Conservation (phyloP, 371 early-diverging fungal genomes). For the Mucor lusitanicus region DNA sequence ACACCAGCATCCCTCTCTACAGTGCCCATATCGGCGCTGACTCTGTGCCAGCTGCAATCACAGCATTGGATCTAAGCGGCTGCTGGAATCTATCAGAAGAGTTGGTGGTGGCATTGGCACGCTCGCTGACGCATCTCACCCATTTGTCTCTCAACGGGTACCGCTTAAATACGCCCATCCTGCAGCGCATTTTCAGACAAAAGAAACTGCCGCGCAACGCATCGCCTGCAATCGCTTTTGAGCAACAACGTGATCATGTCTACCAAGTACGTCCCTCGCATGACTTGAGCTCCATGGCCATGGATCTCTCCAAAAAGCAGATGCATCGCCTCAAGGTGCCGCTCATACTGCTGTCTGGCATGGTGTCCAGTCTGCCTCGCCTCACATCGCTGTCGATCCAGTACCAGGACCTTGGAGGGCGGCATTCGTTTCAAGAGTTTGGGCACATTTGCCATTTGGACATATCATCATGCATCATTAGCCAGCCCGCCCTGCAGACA, state of each 20-base stretch:
- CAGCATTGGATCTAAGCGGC: slow-evolving; percentile 33
- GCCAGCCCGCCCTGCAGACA: slow-evolving; percentile 27
- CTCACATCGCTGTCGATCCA: slow-evolving; percentile 33
- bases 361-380: slow-evolving; percentile 5
- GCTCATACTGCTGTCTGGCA: slow-evolving; percentile 13
- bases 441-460: slow-evolving; percentile 30
- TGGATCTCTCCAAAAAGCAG: slow-evolving; percentile 39
- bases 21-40: neutral
- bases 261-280: slow-evolving; percentile 45
- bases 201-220: neutral
- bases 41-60: neutral
- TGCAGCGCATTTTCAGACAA: neutral
- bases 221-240: slow-evolving; percentile 14
- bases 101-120: slow-evolving; percentile 23
- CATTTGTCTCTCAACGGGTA: slow-evolving; percentile 31
- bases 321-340: slow-evolving; percentile 22
- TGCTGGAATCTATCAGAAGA: slow-evolving; percentile 35
- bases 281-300: slow-evolving; percentile 33
- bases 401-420: slow-evolving; percentile 28
- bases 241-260: slow-evolving; percentile 39
- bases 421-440: slow-evolving; percentile 1
- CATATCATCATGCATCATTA: slow-evolving; percentile 39
- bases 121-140: slow-evolving; percentile 23
- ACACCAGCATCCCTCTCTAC: slow-evolving; percentile 19
- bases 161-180: slow-evolving; percentile 2